Evolutionary conservation across 1,284 basidiomycete species (phyloP).

Genomic region (Ustilago tritici): DNA sequence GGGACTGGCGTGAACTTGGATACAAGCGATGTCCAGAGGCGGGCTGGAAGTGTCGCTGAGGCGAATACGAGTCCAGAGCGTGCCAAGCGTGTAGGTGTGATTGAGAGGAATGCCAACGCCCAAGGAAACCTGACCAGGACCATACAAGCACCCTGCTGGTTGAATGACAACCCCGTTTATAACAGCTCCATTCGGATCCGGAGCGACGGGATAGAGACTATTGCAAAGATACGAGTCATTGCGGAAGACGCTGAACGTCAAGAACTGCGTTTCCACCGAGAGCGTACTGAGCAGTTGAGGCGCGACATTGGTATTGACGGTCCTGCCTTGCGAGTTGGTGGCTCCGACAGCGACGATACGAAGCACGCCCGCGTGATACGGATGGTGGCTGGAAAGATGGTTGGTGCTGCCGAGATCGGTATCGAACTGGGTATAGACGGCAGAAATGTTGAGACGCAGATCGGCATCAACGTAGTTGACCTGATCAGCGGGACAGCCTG

Average conservation of each 20-base stretch:
- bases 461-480: constrained; percentile 46
- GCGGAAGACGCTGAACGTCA: constrained; percentile 59
- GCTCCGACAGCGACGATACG: constrained; percentile 59
- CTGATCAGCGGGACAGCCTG: constrained; percentile 46
- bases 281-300: constrained; percentile 53
- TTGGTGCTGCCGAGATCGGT: constrained; percentile 17
- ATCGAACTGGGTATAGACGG: constrained; percentile 64
- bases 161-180: constrained; percentile 38
- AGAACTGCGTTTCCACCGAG: constrained; percentile 52
- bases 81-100: constrained; percentile 80
- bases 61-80: constrained; percentile 83
- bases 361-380: constrained; percentile 41
- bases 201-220: constrained; percentile 51
- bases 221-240: constrained; percentile 64
- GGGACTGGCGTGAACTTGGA: constrained; percentile 83
- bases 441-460: constrained; percentile 63
- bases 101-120: constrained; percentile 80
- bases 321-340: constrained; percentile 41
- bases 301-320: constrained; percentile 36
- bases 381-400: constrained; percentile 23
- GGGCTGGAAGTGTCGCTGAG: constrained; percentile 83
- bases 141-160: constrained; percentile 57
- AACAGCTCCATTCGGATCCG: constrained; percentile 52
- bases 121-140: constrained; percentile 81
- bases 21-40: constrained; percentile 80